These are phyloP conservation scores for Kregervanrija fluxuum DNA, from an alignment of 805 yeast genomes.

Conservation along the genomic window DNA sequence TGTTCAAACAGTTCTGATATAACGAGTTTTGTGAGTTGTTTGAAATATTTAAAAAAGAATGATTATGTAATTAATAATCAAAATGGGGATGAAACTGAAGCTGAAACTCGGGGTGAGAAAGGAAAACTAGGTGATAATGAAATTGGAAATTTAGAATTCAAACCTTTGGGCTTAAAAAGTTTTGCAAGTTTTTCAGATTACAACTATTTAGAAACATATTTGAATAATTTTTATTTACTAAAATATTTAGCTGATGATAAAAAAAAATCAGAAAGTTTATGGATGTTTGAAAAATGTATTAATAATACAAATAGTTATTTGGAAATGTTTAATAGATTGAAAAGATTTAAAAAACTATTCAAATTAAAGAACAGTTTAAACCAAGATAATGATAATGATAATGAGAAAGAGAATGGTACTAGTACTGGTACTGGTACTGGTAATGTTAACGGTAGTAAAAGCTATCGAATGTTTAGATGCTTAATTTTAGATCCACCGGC, in stretches of 20 bases:
- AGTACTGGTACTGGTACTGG: slow-evolving; percentile 8
- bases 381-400: neutral
- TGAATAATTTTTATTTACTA: slow-evolving; percentile 27
- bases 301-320: slow-evolving; percentile 20
- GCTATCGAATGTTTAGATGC: slow-evolving; percentile 32
- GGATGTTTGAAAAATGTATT: neutral
- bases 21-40: slow-evolving; percentile 19
- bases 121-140: slow-evolving; percentile 15
- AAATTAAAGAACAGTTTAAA: slow-evolving; percentile 8
- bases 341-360: slow-evolving; percentile 10
- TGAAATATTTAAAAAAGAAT: slow-evolving; percentile 14
- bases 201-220: slow-evolving; percentile 20
- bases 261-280: too few species aligned
- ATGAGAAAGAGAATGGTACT: slow-evolving; percentile 1
- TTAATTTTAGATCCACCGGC: slow-evolving; percentile 32
- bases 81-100: neutral
- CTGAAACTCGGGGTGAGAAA: slow-evolving; percentile 13
- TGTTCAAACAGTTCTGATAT: slow-evolving; percentile 10
- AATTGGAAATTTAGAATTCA: slow-evolving; percentile 13
- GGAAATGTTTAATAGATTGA: slow-evolving; percentile 14
- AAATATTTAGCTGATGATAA: slow-evolving; percentile 15
- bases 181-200: slow-evolving; percentile 22
- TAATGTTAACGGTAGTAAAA: neutral
- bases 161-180: slow-evolving; percentile 22
- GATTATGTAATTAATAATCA: neutral